Evolutionary conservation across 345 rosid species (phyloP).

Genomic region (Salix dunnii): DNA sequence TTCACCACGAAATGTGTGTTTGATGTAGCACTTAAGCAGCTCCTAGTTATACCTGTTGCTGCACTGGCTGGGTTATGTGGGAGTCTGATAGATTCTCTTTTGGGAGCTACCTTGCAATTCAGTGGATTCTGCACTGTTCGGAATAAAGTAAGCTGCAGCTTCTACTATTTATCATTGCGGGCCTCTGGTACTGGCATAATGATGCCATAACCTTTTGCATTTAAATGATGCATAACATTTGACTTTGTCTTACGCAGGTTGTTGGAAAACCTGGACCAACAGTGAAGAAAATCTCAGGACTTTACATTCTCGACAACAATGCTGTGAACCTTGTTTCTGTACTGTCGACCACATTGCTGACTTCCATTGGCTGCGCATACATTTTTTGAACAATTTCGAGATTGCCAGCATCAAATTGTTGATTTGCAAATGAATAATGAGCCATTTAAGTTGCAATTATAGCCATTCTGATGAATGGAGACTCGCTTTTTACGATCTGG

Average conservation of each 20-base stretch:
- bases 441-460: no score
- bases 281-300: slow-evolving; percentile 81
- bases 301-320: slow-evolving; percentile 84
- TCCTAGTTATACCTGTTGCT: slow-evolving; percentile 67
- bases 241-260: slow-evolving; percentile 44
- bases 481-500: no score
- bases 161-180: neutral
- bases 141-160: slow-evolving; percentile 53
- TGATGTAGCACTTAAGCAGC: slow-evolving; percentile 61
- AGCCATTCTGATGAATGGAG: no score
- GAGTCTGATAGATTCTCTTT: slow-evolving; percentile 74
- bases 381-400: slow-evolving; percentile 50
- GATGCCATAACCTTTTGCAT: neutral
- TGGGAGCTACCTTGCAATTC: slow-evolving; percentile 92
- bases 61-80: slow-evolving; percentile 77
- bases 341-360: slow-evolving; percentile 57
- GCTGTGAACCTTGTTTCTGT: slow-evolving; percentile 78
- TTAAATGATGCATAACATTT: neutral
- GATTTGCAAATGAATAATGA: slow-evolving; percentile 1
- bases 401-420: neutral
- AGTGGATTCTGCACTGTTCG: slow-evolving; percentile 95
- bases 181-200: neutral
- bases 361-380: slow-evolving; percentile 51
- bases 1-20: slow-evolving; percentile 56
- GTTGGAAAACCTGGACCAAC: slow-evolving; percentile 92